A percentile compares a stretch with the other conserved stretches of the same genome.
These are phyloP conservation scores for Saccharomyces hybrid DNA, from an alignment of 1,139 yeast species.

Conservation along the genomic window DNA sequence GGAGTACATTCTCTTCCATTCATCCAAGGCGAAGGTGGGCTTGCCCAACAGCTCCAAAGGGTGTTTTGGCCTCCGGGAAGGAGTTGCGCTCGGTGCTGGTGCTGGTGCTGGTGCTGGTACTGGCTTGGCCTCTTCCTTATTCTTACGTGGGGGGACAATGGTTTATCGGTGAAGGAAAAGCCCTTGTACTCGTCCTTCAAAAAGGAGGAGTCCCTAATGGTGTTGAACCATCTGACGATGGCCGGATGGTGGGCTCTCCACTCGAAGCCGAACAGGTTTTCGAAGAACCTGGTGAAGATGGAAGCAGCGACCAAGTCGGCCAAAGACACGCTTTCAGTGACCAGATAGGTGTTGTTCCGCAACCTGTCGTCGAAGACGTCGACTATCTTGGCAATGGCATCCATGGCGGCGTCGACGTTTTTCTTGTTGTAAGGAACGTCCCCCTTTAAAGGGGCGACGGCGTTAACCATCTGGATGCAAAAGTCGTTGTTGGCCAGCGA, in stretches of 20 bases:
- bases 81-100: too few species aligned
- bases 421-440: constrained; percentile 72
- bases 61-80: constrained; percentile 87
- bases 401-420: constrained; percentile 50
- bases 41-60: constrained; percentile 81
- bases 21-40: constrained; percentile 68
- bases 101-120: constrained; percentile 8
- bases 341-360: constrained; percentile 73
- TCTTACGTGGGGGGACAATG: constrained; percentile 69
- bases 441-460: constrained; percentile 43
- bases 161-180: constrained; percentile 56
- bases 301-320: constrained; percentile 75
- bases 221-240: constrained; percentile 78
- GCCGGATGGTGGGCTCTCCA: constrained; percentile 75
- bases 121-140: constrained; percentile 38
- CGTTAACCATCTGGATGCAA: constrained; percentile 37
- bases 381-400: constrained; percentile 37
- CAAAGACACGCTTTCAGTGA: constrained; percentile 77
- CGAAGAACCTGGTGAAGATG: constrained; percentile 57
- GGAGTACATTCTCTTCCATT: constrained; percentile 95
- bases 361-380: constrained; percentile 57
- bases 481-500: constrained; percentile 75
- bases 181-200: constrained; percentile 42
- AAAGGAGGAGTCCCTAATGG: constrained; percentile 53
- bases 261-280: constrained; percentile 58